Percentiles rank a stretch among this genome's conserved stretches.
phyloP scores from a whole-genome alignment of 306 rosid species.

The Quercus variabilis region DNA sequence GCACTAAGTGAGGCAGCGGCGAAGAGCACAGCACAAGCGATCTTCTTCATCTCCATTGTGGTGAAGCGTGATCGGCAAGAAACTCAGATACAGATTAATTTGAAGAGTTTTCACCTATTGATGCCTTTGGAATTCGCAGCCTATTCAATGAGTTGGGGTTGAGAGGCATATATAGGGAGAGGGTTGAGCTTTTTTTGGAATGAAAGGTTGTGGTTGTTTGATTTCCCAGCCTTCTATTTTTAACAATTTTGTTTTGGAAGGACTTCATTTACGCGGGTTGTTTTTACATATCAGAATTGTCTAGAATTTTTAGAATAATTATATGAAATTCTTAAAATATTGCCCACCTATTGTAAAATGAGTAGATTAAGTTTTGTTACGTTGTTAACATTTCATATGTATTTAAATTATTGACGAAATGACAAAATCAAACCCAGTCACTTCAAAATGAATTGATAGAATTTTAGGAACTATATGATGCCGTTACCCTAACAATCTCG shows the following conservation, averaged over 20 bases:
- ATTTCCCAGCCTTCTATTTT: neutral
- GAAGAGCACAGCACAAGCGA: conserved; percentile 17
- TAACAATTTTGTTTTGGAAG: neutral
- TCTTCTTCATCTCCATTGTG: conserved; percentile 37
- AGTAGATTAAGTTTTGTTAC: no score
- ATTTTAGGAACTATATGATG: no score
- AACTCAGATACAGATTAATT: neutral
- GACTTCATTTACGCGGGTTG: neutral
- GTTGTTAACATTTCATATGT: no score
- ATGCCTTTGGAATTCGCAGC: conserved; percentile 6
- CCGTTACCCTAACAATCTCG: no score
- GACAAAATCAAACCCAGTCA: no score
- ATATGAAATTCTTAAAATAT: no score
- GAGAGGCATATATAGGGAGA: conserved; percentile 10
- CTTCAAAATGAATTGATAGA: no score
- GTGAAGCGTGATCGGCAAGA: neutral
- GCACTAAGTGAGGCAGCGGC: conserved; percentile 22
- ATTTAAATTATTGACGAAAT: no score
- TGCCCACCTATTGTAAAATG: no score
- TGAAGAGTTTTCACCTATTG: neutral
- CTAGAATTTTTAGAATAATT: no score
- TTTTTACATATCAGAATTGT: neutral
- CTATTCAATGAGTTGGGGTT: neutral
- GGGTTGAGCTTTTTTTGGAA: neutral
- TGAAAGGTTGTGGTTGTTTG: neutral